Percentiles rank a stretch among this genome's conserved stretches.
Evolutionary conservation across 352 stramenopile species (phyloP).

Genomic region (Globisporangium heterothallicum): DNA sequence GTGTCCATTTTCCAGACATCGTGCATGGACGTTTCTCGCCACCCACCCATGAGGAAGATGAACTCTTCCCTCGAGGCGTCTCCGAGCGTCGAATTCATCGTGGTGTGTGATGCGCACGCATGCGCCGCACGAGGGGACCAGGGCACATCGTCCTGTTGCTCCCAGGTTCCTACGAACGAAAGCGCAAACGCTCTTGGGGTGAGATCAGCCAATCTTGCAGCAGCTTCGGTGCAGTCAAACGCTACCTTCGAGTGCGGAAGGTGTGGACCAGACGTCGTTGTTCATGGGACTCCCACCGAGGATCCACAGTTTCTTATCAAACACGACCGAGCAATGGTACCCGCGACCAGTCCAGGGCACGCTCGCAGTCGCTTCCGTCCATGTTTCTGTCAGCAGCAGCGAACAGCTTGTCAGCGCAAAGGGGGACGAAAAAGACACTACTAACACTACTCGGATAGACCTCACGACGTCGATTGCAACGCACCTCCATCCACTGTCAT

Average conservation of each 20-base stretch:
- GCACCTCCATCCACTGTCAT: conserved; percentile 55
- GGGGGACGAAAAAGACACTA: too few relatives aligned
- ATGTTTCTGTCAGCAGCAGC: conserved; percentile 24
- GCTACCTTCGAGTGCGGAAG: conserved; percentile 47
- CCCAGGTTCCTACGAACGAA: conserved; percentile 20
- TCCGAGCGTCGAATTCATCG: conserved; percentile 43
- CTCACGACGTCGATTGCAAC: conserved; percentile 1
- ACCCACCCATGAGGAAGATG: conserved; percentile 64
- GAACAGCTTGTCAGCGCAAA: background rate
- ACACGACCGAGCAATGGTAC: conserved; percentile 70
- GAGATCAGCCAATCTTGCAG: too few relatives aligned
- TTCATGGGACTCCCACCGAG: conserved; percentile 75
- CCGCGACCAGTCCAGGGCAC: conserved; percentile 55
- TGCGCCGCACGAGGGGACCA: conserved; percentile 60
- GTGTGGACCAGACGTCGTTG: conserved; percentile 74
- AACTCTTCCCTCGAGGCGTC: conserved; percentile 45
- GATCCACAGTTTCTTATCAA: conserved; percentile 53
- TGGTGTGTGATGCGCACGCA: conserved; percentile 45
- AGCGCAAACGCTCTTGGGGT: too few relatives aligned
- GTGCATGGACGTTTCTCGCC: conserved; percentile 51
- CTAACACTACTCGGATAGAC: background rate
- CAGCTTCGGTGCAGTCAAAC: too few relatives aligned
- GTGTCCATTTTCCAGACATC: conserved; percentile 73
- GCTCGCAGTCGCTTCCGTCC: conserved; percentile 26
- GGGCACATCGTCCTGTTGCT: conserved; percentile 32